Evolutionary conservation across 345 rosid genomes (phyloP).

Genomic region (Salix udensis): DNA sequence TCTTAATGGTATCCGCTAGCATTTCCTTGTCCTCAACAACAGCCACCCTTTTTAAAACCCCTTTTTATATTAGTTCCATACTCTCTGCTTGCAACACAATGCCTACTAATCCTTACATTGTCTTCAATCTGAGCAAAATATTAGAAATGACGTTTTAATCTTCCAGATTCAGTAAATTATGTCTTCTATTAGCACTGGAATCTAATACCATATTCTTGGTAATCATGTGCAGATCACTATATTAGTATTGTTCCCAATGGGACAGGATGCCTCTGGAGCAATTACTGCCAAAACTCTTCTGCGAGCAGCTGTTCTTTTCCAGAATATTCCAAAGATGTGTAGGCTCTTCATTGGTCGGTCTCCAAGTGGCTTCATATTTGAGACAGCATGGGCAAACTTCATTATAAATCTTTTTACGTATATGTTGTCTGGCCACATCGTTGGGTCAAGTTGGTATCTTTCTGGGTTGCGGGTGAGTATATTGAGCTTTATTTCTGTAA

Average conservation of each 20-base stretch:
- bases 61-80: too few species aligned
- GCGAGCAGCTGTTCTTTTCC: slow-evolving; percentile 57
- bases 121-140: too few species aligned
- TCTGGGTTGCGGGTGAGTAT: slow-evolving; percentile 67
- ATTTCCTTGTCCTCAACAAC: too few species aligned
- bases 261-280: slow-evolving; percentile 47
- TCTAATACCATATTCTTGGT: slow-evolving; percentile 1
- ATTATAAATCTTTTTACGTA: slow-evolving; percentile 75
- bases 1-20: too few species aligned
- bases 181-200: neutral
- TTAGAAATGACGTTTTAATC: neutral
- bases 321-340: slow-evolving; percentile 67
- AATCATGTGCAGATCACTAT: slow-evolving; percentile 48
- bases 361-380: slow-evolving; percentile 68
- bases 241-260: slow-evolving; percentile 39
- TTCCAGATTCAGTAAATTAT: neutral
- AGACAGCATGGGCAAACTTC: slow-evolving; percentile 86
- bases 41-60: too few species aligned
- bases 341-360: slow-evolving; percentile 79
- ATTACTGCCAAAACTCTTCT: slow-evolving; percentile 61
- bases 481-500: neutral
- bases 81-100: too few species aligned
- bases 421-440: slow-evolving; percentile 64
- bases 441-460: slow-evolving; percentile 90
- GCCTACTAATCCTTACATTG: too few species aligned